Evolutionary conservation across 202 grass and related monocot species (phyloP).

Genomic region (Thinopyrum obtusiflorum): DNA sequence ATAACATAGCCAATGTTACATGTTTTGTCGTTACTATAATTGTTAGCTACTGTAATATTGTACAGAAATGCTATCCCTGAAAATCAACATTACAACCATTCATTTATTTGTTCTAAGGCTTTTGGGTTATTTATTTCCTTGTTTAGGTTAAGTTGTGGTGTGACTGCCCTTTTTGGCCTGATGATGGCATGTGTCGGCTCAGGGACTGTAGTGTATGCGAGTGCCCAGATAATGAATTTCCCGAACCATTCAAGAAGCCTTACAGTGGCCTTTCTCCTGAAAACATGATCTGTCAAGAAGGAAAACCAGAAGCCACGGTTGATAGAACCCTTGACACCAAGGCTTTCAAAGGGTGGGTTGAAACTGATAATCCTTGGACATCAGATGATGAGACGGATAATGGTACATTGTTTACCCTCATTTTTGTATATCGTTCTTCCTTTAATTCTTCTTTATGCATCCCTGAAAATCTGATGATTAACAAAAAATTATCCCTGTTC

Average conservation of each 20-base stretch:
- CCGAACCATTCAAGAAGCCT: constrained; percentile 81
- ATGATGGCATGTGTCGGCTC: constrained; percentile 91
- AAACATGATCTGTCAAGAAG: constrained; percentile 85
- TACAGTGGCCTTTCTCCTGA: constrained; percentile 55
- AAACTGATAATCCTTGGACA: constrained; percentile 98
- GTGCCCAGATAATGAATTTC: constrained; percentile 92
- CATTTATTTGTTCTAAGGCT: constrained; percentile 4
- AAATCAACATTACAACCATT: background rate
- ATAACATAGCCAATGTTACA: background rate
- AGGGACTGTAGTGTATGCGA: constrained; percentile 93
- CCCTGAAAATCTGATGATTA: constrained; percentile 23
- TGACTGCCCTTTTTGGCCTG: constrained; percentile 94
- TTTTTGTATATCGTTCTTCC: background rate
- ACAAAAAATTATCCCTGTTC: constrained; percentile 24
- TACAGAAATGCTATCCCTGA: background rate
- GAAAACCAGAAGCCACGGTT: constrained; percentile 81
- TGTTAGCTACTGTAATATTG: background rate
- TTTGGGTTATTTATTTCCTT: background rate
- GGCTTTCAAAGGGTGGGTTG: constrained; percentile 83
- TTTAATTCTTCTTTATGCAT: constrained; percentile 14
- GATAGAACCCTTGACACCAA: constrained; percentile 89
- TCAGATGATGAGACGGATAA: constrained; percentile 96
- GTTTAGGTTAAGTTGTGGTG: constrained; percentile 95
- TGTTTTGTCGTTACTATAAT: background rate
- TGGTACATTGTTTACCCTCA: constrained; percentile 41